Percentiles rank a stretch among this genome's conserved stretches.
These are phyloP conservation scores for Venturia carpophila DNA, from an alignment of 2,329 filamentous ascomycete species.

Conservation along the genomic window DNA sequence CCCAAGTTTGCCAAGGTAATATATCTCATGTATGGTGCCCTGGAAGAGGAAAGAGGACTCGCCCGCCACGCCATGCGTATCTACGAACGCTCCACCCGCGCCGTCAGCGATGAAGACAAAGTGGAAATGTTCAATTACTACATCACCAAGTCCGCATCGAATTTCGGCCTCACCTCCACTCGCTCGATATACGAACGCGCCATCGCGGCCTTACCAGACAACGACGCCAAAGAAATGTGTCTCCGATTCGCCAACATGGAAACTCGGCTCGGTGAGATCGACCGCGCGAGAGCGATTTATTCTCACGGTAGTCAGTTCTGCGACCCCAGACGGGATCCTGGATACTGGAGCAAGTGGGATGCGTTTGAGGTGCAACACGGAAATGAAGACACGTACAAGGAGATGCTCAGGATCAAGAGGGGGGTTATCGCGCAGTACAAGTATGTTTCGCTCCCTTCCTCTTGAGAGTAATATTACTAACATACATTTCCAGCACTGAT, in stretches of 20 bases:
- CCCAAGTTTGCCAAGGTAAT: conserved; percentile 93
- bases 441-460: conserved; percentile 35
- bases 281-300: conserved; percentile 90
- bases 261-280: conserved; percentile 82
- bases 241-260: conserved; percentile 98
- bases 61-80: conserved; percentile 98
- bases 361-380: conserved; percentile 94
- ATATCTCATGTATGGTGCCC: conserved; percentile 95
- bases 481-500: conserved; percentile 55
- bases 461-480: conserved; percentile 29
- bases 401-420: conserved; percentile 96
- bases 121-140: conserved; percentile 99
- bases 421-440: conserved; percentile 98
- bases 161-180: conserved; percentile 93
- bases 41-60: conserved; percentile 91
- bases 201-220: conserved; percentile 85
- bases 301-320: conserved; percentile 96
- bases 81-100: conserved; percentile 91
- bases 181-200: conserved; percentile 93
- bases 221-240: conserved; percentile 94
- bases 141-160: conserved; percentile 96
- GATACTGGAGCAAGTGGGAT: conserved; percentile 97
- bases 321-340: conserved; percentile 81
- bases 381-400: conserved; percentile 98
- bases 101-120: conserved; percentile 88